Base-by-base conservation (phyloP, 2,329 filamentous ascomycete genomes). In the Arachnopeziza araneosa region DNA sequence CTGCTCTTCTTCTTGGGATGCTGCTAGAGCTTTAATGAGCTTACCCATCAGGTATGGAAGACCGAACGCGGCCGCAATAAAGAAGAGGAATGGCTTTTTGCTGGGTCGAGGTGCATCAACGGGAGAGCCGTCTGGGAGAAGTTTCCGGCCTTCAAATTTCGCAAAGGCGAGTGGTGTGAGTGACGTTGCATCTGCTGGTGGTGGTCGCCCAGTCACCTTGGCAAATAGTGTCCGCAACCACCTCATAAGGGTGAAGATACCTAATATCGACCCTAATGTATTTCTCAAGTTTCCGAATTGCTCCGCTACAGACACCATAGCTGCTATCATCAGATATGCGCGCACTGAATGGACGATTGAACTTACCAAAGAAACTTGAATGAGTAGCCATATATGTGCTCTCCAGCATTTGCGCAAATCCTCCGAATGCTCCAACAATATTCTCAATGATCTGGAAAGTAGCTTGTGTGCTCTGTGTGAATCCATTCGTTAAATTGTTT, bases 351-450 rank as follows among this genome's bases (percentile, higher is more conserved):
- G 23, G 17, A 21, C 2, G 36, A 23, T 30, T 14, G 26, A 50
- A 76, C 88, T 70, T 83, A 96, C 92, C 93, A 71, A 98, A 99
- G 76, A 99, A 99, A 57, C 91, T 96, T 6, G 93, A 97, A 76
- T 99, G 95, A 0, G 95, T 99, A 30, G 96, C 95, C 96, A 99
- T 99, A 71, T 97, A 99, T 12, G 95, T 98, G 79, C 95, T 98
- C 77, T 99, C 95, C 26, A 99, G 82, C 95, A 99, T 99, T 79
- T 99, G 95, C 14, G 96, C 91, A 73, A 99, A 98, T 0, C 96
- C 95, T 22, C 93, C 93, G 79, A 99, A 99, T 1, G 95, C 93
- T 24, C 91, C 91, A 17, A 99, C 95, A 60, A 99, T 90, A 68
- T 93, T 95, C 78, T 99, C 95, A 56, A 99, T 91, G 82, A 99